Base-by-base conservation (phyloP, 2,329 filamentous ascomycete genomes). In the Fusarium sp. region DNA sequence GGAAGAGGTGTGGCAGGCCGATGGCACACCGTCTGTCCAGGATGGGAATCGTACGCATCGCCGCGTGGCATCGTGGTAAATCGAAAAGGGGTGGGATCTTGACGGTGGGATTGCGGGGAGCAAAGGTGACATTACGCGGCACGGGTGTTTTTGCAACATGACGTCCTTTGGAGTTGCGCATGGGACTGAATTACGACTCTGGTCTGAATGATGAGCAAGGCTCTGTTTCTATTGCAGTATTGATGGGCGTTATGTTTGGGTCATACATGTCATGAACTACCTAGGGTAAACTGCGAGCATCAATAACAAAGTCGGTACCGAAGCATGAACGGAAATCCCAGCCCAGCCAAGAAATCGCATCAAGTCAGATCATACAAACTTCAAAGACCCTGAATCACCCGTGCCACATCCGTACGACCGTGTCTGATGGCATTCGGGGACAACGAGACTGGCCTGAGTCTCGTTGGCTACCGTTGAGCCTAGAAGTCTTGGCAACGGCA, bases 41-140 rank as follows among this genome's bases (percentile, higher is more conserved):
- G 67, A 70, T 64, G 54, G 56, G 65, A 13, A 56, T 69, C 22
- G n/a, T 33, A 54, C 61, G 58, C 57, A 62, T 65, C 52, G 60
- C 48, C 48, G 64, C 64, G 65, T 69, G 64, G 66, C 59, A 76
- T 48, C 56, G 57, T 66, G 58, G 65, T 62, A 45, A 65, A 65
- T 70, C 45, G 41, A 43, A 58, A 71, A 68, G 63, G 65, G 65
- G 60, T 64, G 43, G 57, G 67, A 41, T 43, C 41, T 39, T 31
- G 60, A 37, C 63, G 37, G 48, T 73, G 68, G 65, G 50, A 67
- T 73, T 54, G 69, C 57, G 66, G 50, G 59, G 68, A 72, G 72
- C 74, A 67, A 65, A 67, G 66, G 66, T 60, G 56, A 76, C 65
- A 73, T 73, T 63, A 65, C 59, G 60, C 58, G 63, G 66, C 66